phyloP scores from a whole-genome alignment of 2,329 filamentous ascomycete species.

The Exophiala spinifera region DNA sequence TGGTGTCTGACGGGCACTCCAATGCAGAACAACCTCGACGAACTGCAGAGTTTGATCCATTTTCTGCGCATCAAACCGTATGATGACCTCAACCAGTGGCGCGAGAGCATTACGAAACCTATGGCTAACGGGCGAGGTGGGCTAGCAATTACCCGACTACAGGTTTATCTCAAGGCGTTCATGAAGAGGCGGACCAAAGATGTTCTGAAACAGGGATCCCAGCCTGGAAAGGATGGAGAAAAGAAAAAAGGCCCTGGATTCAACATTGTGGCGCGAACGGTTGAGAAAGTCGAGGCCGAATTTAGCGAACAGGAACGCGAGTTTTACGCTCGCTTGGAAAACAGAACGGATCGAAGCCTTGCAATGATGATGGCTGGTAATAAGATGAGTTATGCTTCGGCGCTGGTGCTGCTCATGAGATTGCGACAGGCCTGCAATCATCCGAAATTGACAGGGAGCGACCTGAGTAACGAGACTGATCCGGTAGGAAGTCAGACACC shows the following conservation, averaged over 20 bases:
- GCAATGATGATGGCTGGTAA: slow-evolving; percentile 81
- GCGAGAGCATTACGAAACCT: slow-evolving; percentile 82
- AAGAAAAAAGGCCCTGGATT: slow-evolving; percentile 66
- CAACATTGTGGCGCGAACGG: slow-evolving; percentile 86
- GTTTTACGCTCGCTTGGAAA: slow-evolving; percentile 82
- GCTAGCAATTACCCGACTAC: slow-evolving; percentile 80
- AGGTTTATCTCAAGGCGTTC: slow-evolving; percentile 82
- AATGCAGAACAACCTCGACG: slow-evolving; percentile 97
- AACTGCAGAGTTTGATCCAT: slow-evolving; percentile 87
- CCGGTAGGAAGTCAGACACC: slow-evolving; percentile 59
- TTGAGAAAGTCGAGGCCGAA: slow-evolving; percentile 73
- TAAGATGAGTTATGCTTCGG: slow-evolving; percentile 86
- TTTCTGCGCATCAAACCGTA: slow-evolving; percentile 92
- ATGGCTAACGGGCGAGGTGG: slow-evolving; percentile 88
- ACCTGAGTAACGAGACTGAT: slow-evolving; percentile 83
- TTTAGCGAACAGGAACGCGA: slow-evolving; percentile 76
- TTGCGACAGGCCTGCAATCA: slow-evolving; percentile 94
- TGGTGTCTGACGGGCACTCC: slow-evolving; percentile 97
- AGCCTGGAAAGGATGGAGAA: slow-evolving; percentile 54
- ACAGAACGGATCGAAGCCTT: slow-evolving; percentile 80
- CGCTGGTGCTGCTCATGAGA: slow-evolving; percentile 84
- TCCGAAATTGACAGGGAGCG: slow-evolving; percentile 78
- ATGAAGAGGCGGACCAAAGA: slow-evolving; percentile 99
- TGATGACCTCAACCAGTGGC: slow-evolving; percentile 81
- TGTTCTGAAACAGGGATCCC: slow-evolving; percentile 79